phyloP scores from a whole-genome alignment of 2,329 filamentous ascomycete species.

The Ceratocystis diversiconidia region DNA sequence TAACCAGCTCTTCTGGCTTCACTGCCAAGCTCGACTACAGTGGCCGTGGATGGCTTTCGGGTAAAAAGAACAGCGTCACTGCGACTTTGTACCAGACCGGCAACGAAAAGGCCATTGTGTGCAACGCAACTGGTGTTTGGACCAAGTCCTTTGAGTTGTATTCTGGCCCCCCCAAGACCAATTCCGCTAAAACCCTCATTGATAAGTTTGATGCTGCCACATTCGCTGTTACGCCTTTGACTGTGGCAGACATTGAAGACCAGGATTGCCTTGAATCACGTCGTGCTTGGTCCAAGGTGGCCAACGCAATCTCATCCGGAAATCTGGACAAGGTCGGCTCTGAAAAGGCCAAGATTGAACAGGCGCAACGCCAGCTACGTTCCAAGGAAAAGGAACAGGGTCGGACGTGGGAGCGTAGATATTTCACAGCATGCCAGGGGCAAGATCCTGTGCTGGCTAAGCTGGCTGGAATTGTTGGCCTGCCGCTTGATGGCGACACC shows the following conservation, averaged over 20 bases:
- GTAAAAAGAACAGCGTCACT: constrained; percentile 84
- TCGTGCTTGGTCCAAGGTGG: constrained; percentile 77
- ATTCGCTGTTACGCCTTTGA: constrained; percentile 49
- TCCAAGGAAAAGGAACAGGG: constrained; percentile 61
- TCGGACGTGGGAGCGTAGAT: constrained; percentile 65
- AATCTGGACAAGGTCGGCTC: constrained; percentile 68
- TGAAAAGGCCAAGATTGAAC: constrained; percentile 84
- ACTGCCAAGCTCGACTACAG: constrained; percentile 84
- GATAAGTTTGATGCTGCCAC: constrained; percentile 47
- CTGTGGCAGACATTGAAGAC: constrained; percentile 55
- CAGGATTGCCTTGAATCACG: constrained; percentile 82
- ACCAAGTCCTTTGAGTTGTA: constrained; percentile 68
- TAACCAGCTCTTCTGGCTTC: constrained; percentile 74
- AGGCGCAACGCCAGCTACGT: constrained; percentile 62
- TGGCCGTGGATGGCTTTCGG: constrained; percentile 85
- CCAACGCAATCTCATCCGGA: constrained; percentile 56
- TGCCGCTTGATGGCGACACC: constrained; percentile 38
- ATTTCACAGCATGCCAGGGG: constrained; percentile 49
- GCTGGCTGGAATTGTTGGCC: constrained; percentile 34
- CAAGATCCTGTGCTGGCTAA: constrained; percentile 32
- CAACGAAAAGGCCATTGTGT: constrained; percentile 59
- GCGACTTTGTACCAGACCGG: constrained; percentile 58
- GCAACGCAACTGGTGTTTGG: constrained; percentile 84
- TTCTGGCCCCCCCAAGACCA: constrained; percentile 43
- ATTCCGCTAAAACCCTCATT: constrained; percentile 35